Conservation (phyloP, 345 rosid genomes). For the Erodium maritimum region DNA sequence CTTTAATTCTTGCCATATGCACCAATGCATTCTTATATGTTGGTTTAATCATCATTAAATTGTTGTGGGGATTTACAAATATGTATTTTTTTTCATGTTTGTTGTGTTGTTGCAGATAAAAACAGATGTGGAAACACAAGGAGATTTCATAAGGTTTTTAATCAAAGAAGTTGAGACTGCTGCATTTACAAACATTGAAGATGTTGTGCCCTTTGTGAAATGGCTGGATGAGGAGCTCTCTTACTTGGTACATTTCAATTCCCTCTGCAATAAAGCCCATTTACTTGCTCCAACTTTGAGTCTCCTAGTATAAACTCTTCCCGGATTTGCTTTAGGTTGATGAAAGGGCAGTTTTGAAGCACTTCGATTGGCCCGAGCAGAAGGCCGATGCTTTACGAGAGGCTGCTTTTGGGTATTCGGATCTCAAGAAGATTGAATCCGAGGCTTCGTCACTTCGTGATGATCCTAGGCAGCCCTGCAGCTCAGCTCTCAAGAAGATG, state of each 20-base stretch:
- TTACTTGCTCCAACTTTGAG: no score
- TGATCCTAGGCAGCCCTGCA: slow-evolving; percentile 48
- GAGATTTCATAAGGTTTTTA: slow-evolving; percentile 79
- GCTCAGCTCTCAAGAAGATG: slow-evolving; percentile 80
- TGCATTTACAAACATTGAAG: slow-evolving; percentile 66
- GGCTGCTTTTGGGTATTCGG: slow-evolving; percentile 88
- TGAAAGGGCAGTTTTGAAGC: slow-evolving; percentile 84
- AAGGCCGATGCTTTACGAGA: slow-evolving; percentile 84
- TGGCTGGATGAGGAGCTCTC: slow-evolving; percentile 97
- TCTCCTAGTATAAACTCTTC: not conserved
- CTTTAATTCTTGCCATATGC: no score
- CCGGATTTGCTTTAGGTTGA: slow-evolving; percentile 38
- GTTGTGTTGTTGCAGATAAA: slow-evolving; percentile 46
- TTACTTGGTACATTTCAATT: slow-evolving; percentile 37
- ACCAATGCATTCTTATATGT: no score
- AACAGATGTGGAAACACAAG: slow-evolving; percentile 91
- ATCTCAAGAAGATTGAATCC: slow-evolving; percentile 62
- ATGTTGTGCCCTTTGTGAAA: slow-evolving; percentile 89
- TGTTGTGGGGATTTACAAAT: no score
- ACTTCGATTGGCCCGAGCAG: slow-evolving; percentile 89
- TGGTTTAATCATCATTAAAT: no score
- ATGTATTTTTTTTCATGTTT: no score
- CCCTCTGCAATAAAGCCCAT: no score
- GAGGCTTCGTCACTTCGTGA: slow-evolving; percentile 75
- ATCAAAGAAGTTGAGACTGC: slow-evolving; percentile 88